Evolutionary conservation across 805 yeast species (phyloP), one percentile per base, ranked within the genome.

Genomic region (Candida ipomoeae): DNA sequence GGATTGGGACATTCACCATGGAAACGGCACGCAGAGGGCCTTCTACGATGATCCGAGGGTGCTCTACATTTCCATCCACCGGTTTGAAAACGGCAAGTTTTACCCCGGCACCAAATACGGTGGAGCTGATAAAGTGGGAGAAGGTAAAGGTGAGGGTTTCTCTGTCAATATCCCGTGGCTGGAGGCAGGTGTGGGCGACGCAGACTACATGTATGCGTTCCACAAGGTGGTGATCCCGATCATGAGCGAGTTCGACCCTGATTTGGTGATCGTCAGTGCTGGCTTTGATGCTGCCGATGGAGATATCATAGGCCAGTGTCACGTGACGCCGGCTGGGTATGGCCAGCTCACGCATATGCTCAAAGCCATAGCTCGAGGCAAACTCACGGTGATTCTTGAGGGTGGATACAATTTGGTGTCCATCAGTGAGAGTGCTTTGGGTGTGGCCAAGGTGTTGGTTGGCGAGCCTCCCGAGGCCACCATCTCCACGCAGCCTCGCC

Each of bases 221-320:
- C 80, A 83, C 57, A 83, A 83, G 60, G 84, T 92, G 15, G 80
- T 94, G 11, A 80, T 94, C 81, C 99, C 99, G 0, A 82, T 90
- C 45, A 85, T 94, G 48, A 70, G 83, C 50, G 99, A 94, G 65
- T 94, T 85, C 61, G 84, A 84, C 62, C 97, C 99, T 0, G 99
- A 94, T 69, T 75, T 94, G 55, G 92, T 91, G 4, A 89, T 94
- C 34, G 84, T 94, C 32, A 88, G 96, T 17, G 84, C 98, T 0
- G 99, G 99, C 0, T 94, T 94, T 61, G 99, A 94, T 70, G 99
- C 99, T 18, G 99, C 99, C 1, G 96, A 89, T 61, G 98, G 98
- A 52, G 99, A 94, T 68, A 85, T 89, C 51, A 88, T 94, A 55
- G 99, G 99, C 10, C 96, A 92, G 43, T 94, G 97, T 66, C 95